Evolutionary conservation across 225 moss, liverwort and hornwort species (phyloP).

Genomic region (Antitrichia curtipendula): DNA sequence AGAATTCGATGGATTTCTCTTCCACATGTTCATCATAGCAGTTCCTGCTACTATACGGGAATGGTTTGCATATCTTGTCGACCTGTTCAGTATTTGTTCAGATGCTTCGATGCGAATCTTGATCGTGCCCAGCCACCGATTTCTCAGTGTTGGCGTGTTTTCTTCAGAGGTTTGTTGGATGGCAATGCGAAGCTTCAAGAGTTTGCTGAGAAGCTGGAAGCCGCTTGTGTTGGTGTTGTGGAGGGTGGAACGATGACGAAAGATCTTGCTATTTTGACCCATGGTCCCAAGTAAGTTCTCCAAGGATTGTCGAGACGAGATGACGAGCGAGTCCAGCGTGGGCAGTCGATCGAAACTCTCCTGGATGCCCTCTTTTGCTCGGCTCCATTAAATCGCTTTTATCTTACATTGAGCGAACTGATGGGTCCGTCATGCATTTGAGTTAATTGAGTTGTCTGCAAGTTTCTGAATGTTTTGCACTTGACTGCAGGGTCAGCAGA

Average conservation of each 20-base stretch:
- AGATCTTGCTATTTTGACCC: conserved; percentile 78
- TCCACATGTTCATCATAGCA: not conserved
- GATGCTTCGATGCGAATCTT: not conserved
- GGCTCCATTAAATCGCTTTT: not conserved
- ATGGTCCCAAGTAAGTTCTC: conserved; percentile 69
- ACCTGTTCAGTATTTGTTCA: not conserved
- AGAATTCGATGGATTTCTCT: not conserved
- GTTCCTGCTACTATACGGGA: not conserved
- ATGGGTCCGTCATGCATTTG: not conserved
- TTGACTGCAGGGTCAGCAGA: conserved; percentile 9
- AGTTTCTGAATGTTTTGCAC: not conserved
- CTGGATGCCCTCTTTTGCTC: not conserved
- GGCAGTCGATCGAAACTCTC: not conserved
- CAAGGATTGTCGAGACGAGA: not conserved
- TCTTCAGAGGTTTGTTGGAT: conserved; percentile 56
- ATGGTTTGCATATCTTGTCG: not conserved
- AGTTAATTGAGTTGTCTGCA: not conserved
- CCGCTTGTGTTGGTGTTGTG: conserved; percentile 60
- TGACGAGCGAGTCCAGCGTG: not conserved
- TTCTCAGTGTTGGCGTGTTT: not conserved
- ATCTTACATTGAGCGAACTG: not conserved
- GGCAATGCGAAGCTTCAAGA: conserved; percentile 42
- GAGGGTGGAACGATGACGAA: conserved; percentile 90
- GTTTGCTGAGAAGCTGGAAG: conserved; percentile 73
- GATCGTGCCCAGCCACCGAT: not conserved